Percentiles rank a stretch among this genome's conserved stretches.
These are phyloP conservation scores for Oryza brachyantha DNA, from an alignment of 176 grass and related monocot species.

Conservation along the genomic window DNA sequence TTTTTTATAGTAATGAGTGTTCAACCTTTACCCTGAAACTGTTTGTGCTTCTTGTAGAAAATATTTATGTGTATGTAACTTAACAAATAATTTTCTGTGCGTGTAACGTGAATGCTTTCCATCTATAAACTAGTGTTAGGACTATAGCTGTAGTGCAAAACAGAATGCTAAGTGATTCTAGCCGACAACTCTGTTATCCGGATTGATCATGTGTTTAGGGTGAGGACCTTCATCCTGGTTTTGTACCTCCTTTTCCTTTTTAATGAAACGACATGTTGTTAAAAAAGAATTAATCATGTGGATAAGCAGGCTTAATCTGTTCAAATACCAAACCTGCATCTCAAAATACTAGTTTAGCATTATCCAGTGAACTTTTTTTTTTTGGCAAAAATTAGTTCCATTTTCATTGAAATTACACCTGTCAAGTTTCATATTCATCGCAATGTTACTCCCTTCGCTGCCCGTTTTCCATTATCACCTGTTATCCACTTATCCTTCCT, in stretches of 20 bases:
- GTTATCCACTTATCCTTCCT: no score
- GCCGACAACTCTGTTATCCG: not conserved
- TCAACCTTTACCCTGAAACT: not conserved
- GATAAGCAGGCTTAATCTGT: conserved; percentile 6
- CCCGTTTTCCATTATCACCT: not conserved
- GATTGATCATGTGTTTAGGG: not conserved
- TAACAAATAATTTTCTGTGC: not conserved
- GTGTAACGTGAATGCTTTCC: not conserved
- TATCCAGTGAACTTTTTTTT: not conserved
- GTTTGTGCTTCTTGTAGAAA: not conserved
- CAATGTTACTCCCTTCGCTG: not conserved
- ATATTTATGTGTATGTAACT: not conserved
- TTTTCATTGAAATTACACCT: not conserved
- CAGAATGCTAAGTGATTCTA: not conserved
- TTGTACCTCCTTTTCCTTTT: no score
- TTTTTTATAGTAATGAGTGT: conserved; percentile 1
- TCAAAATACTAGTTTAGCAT: not conserved
- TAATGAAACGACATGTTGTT: no score
- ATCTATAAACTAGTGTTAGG: conserved; percentile 9
- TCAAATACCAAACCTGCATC: not conserved
- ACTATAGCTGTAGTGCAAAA: not conserved
- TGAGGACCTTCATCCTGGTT: no score
- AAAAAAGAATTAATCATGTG: not conserved
- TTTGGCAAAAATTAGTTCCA: not conserved
- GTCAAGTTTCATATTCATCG: not conserved